Conservation (phyloP, 176 grass and related monocot species). For the Zea luxurians region DNA sequence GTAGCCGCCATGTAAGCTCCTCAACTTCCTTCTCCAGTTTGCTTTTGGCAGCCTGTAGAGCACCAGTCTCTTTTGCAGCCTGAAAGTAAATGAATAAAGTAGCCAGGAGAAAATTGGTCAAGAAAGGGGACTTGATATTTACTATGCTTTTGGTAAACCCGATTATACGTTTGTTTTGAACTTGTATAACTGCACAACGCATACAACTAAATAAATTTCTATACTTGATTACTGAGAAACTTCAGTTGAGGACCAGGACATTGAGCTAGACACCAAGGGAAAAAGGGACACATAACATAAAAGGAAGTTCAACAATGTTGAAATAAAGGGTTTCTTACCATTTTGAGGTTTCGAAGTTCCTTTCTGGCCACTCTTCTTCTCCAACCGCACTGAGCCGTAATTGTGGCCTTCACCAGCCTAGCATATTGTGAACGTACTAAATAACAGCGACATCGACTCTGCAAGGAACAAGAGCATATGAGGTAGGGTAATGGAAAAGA, state of each 20-base stretch:
- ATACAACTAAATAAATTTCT: background rate
- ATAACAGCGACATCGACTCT: constrained; percentile 66
- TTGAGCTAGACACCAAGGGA: background rate
- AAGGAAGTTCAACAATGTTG: background rate
- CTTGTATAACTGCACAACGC: background rate
- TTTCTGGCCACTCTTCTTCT: constrained; percentile 77
- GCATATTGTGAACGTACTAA: constrained; percentile 56
- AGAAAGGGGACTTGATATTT: background rate
- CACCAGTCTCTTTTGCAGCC: constrained; percentile 96
- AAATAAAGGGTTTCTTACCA: constrained; percentile 52
- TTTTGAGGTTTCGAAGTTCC: constrained; percentile 79
- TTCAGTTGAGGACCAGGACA: background rate
- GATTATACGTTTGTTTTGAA: constrained; percentile 6
- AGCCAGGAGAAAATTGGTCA: constrained; percentile 20
- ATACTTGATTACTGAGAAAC: background rate
- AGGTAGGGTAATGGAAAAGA: background rate
- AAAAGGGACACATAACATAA: background rate
- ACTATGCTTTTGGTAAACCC: background rate
- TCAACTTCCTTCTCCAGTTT: constrained; percentile 97
- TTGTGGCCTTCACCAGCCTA: constrained; percentile 56
- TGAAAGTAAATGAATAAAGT: constrained; percentile 46
- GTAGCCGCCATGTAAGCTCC: constrained; percentile 78
- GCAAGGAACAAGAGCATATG: constrained; percentile 26
- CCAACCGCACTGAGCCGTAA: constrained; percentile 73
- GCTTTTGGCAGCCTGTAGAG: constrained; percentile 92